phyloP scores from a whole-genome alignment of 805 yeast species.

The Ogataea nitratoaversa region DNA sequence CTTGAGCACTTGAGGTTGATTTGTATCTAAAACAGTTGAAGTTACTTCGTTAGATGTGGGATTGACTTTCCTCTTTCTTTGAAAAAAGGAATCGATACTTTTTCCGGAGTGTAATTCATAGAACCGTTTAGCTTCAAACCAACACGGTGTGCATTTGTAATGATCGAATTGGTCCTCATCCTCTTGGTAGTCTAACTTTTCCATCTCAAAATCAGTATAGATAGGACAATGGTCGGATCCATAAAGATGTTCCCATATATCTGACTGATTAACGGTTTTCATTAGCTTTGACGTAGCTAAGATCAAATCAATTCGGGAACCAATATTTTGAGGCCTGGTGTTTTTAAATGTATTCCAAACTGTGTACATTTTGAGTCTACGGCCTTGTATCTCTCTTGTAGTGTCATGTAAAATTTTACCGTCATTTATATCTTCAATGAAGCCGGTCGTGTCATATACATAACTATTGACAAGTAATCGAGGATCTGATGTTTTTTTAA shows the following conservation, averaged over 20 bases:
- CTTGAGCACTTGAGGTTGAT: background rate
- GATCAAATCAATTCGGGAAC: slow-evolving; percentile 83
- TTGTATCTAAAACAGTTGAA: background rate
- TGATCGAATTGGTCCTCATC: slow-evolving; percentile 3
- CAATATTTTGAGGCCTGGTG: slow-evolving; percentile 76
- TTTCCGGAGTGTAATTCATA: slow-evolving; percentile 35
- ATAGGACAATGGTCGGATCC: slow-evolving; percentile 98
- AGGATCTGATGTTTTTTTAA: slow-evolving; percentile 37
- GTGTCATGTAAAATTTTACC: slow-evolving; percentile 53
- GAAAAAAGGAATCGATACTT: slow-evolving; percentile 30
- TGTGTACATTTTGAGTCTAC: slow-evolving; percentile 68
- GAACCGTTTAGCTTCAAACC: slow-evolving; percentile 50
- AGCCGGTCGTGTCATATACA: slow-evolving; percentile 24
- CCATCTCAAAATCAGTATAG: slow-evolving; percentile 54
- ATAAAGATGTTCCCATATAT: slow-evolving; percentile 62
- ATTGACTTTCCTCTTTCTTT: background rate
- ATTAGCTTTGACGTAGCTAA: slow-evolving; percentile 42
- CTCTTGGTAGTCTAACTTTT: slow-evolving; percentile 1
- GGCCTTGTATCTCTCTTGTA: slow-evolving; percentile 51
- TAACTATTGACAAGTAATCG: slow-evolving; percentile 45
- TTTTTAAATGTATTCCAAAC: slow-evolving; percentile 86
- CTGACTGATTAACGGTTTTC: slow-evolving; percentile 34
- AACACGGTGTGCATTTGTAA: slow-evolving; percentile 24
- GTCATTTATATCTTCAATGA: slow-evolving; percentile 21
- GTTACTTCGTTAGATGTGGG: background rate